phyloP scores from a whole-genome alignment of 2,329 filamentous ascomycete species.

The Stachybotrys echinatus region DNA sequence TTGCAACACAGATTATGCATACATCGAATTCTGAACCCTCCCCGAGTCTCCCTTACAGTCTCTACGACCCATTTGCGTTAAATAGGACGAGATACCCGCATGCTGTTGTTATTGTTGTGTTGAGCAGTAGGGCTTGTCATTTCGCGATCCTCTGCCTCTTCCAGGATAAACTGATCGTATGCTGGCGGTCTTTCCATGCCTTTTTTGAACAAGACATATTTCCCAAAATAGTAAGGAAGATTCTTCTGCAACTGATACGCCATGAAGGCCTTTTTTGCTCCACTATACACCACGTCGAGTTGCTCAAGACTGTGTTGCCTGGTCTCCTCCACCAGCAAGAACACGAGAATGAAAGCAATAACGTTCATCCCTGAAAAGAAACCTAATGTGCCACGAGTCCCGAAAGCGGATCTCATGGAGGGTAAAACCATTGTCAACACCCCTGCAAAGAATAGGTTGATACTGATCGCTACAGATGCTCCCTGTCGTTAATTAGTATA shows the following conservation, averaged over 20 bases:
- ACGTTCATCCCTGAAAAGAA: conserved; percentile 43
- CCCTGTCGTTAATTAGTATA: conserved; percentile 25
- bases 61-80: no score
- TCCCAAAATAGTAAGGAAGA: neutral
- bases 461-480: conserved; percentile 39
- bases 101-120: no score
- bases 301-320: conserved; percentile 33
- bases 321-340: conserved; percentile 38
- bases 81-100: no score
- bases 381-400: conserved; percentile 31
- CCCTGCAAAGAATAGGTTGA: conserved; percentile 42
- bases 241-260: neutral
- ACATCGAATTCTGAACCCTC: no score
- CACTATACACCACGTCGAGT: conserved; percentile 19
- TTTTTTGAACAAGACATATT: neutral
- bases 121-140: no score
- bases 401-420: conserved; percentile 12
- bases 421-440: conserved; percentile 38
- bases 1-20: no score
- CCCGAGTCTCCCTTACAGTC: no score
- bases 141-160: neutral
- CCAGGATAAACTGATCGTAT: neutral
- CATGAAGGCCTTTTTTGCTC: neutral
- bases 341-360: conserved; percentile 38
- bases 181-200: neutral